Evolutionary conservation across 306 rosid genomes (phyloP).

Genomic region (Quillaja saponaria): DNA sequence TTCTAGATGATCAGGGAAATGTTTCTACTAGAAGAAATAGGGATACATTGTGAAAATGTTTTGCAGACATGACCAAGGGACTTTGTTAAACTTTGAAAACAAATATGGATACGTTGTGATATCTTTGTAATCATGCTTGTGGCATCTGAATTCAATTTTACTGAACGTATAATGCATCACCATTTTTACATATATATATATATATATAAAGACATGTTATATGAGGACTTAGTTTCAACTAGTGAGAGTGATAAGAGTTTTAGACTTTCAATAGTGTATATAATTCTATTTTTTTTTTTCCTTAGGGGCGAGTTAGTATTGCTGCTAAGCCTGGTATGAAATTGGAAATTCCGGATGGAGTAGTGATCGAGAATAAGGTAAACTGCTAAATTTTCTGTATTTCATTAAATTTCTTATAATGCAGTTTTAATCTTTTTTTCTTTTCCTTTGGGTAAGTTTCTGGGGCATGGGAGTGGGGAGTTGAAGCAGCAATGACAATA

Average conservation of each 20-base stretch:
- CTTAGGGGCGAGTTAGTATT: slow-evolving; percentile 68
- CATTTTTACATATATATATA: slow-evolving; percentile 2
- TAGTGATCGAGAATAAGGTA: slow-evolving; percentile 64
- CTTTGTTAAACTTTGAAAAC: too few species aligned
- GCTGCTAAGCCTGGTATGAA: slow-evolving; percentile 60
- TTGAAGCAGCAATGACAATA: too few species aligned
- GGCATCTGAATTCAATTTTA: neutral
- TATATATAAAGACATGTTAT: neutral
- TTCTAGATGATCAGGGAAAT: neutral
- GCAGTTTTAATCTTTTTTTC: neutral
- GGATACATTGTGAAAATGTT: too few species aligned
- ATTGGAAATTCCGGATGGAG: slow-evolving; percentile 72
- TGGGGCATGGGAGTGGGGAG: neutral
- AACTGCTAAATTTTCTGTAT: too few species aligned
- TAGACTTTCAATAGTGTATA: slow-evolving; percentile 16
- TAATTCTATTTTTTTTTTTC: slow-evolving; percentile 25
- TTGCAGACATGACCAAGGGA: too few species aligned
- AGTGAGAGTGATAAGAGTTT: too few species aligned
- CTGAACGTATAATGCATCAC: neutral
- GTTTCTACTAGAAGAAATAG: too few species aligned
- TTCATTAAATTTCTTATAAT: slow-evolving; percentile 2
- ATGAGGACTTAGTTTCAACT: too few species aligned
- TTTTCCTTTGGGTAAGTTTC: neutral
- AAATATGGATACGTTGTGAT: neutral
- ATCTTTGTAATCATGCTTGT: slow-evolving; percentile 1